Evolutionary conservation across 164 flowering plant genomes (phyloP).

Genomic region (Amborella trichopoda): DNA sequence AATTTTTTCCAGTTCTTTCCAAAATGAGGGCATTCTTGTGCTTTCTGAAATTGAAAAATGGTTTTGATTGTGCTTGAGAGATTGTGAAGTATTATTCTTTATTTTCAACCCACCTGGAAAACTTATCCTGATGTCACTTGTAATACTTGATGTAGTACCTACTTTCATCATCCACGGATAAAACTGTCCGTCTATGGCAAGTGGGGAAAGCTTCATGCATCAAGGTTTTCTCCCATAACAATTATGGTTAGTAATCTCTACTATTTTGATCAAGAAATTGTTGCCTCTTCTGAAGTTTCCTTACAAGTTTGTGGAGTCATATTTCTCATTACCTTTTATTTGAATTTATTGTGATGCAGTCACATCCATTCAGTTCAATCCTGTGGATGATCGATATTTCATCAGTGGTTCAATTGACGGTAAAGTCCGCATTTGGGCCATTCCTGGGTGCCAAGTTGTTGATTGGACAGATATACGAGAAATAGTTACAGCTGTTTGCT

Average conservation of each 20-base stretch:
- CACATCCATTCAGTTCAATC: slow-evolving; percentile 61
- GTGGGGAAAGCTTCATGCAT: slow-evolving; percentile 62
- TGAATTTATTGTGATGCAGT: slow-evolving; percentile 31
- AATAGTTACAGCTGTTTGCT: slow-evolving; percentile 71
- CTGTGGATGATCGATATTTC: slow-evolving; percentile 55
- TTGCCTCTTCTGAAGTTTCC: not conserved
- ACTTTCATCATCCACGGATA: slow-evolving; percentile 78
- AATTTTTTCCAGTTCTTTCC: too few relatives aligned
- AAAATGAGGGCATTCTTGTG: too few relatives aligned
- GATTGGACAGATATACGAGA: slow-evolving; percentile 60
- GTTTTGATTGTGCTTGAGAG: too few relatives aligned
- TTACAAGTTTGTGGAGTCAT: not conserved
- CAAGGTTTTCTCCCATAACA: slow-evolving; percentile 48
- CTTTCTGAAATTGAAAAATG: too few relatives aligned
- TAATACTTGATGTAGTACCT: slow-evolving; percentile 54
- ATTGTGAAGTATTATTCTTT: too few relatives aligned
- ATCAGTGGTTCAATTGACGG: slow-evolving; percentile 89
- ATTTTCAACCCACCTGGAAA: too few relatives aligned
- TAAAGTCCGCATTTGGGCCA: slow-evolving; percentile 72
- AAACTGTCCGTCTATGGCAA: slow-evolving; percentile 83
- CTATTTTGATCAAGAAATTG: not conserved
- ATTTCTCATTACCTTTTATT: not conserved
- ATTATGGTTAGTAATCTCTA: slow-evolving; percentile 48
- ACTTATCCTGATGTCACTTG: too few relatives aligned
- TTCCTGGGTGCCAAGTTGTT: slow-evolving; percentile 36